phyloP scores from a whole-genome alignment of 768 basidiomycete genomes.

The Mycena indigotica region DNA sequence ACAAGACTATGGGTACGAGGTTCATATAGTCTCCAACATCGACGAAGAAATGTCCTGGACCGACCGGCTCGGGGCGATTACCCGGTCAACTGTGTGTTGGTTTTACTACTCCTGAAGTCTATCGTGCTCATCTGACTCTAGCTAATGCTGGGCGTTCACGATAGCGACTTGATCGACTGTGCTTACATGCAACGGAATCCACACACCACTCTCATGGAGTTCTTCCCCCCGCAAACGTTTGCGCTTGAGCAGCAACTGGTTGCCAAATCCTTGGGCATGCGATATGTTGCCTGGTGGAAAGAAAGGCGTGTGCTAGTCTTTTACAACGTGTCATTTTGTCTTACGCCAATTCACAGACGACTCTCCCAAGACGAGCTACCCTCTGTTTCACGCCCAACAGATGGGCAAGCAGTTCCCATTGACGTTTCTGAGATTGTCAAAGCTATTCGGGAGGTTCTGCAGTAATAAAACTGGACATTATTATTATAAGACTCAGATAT shows the following conservation, averaged over 20 bases:
- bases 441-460: conserved; percentile 11
- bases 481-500: background rate
- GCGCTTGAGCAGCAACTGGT: conserved; percentile 63
- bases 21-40: conserved; percentile 54
- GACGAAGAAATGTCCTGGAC: conserved; percentile 56
- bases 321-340: background rate
- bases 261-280: conserved; percentile 52
- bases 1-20: conserved; percentile 54
- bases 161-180: conserved; percentile 64
- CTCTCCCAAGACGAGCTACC: conserved; percentile 14
- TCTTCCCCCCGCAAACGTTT: conserved; percentile 72
- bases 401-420: conserved; percentile 13
- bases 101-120: conserved; percentile 1
- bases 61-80: conserved; percentile 64
- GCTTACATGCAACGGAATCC: conserved; percentile 67
- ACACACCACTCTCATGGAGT: conserved; percentile 70
- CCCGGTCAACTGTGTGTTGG: conserved; percentile 64
- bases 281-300: conserved; percentile 63
- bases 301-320: conserved; percentile 32
- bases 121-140: conserved; percentile 28
- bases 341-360: conserved; percentile 1
- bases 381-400: conserved; percentile 5
- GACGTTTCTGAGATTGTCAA: conserved; percentile 15
- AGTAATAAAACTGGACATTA: background rate
- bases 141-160: conserved; percentile 64